Evolutionary conservation across 306 rosid species (phyloP), one percentile per base, ranked within the genome.

Genomic region (Begonia peltatifolia): DNA sequence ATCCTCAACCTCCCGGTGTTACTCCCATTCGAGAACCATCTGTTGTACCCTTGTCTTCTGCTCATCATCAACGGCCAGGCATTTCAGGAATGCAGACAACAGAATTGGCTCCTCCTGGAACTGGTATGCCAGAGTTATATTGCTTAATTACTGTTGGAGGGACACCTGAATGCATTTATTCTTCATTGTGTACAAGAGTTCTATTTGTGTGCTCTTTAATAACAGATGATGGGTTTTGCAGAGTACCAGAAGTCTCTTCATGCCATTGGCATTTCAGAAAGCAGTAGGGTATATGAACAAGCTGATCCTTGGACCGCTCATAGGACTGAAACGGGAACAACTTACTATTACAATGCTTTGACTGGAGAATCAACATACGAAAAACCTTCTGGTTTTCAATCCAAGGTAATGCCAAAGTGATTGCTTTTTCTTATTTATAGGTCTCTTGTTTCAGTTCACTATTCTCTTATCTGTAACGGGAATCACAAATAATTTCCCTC

Each of bases 1-100:
- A 86, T 79, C 82, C 95, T 71, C 92, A 83, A 57, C 95, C 94
- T 53, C 97, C 94, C 25, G 97, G 97, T 67, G 86, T 85, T 70
- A 80, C 84, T 22, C 84, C 95, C 55, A 71, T 83, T 60, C 79
- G 66, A 57, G 55, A 68, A 68, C 55, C 66, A 16, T 52, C 57
- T 10, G 42, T 68, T 16, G 57, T 43, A 63, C 47, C 72, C 17
- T 50, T 49, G 10, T 18, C 77, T 60, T 61, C 77, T 59, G 63
- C 52, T 52, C 56, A 64, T 65, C 53, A 59, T 71, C 77, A 68
- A 43, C 63, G 14, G n/a, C 61, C 75, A 47, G 79, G 68, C 46
- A 61, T 78, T 65, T 53, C 71, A 61, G 80, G 61, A 64, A 72
- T 68, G 58, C 82, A 72, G 56, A 78, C 71, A 65, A 55, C 70